Base-by-base conservation (phyloP, 2,329 filamentous ascomycete genomes). In the Phyllosticta ampelicida region DNA sequence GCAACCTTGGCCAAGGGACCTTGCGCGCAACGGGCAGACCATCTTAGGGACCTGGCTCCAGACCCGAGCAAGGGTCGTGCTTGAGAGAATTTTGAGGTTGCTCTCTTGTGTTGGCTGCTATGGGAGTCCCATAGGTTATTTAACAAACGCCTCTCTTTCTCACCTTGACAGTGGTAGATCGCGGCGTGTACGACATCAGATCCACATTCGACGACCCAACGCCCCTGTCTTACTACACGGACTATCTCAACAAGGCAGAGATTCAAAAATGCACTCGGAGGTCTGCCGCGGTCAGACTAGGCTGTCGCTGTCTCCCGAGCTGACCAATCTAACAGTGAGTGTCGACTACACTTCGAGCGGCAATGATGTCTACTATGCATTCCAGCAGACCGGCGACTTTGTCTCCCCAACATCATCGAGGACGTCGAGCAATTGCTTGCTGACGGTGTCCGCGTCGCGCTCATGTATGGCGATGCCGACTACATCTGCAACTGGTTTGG, bases 161-260 rank as follows among this genome's bases (percentile, higher is more conserved):
- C n/a, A n/a, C n/a, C n/a, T n/a, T n/a, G n/a, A n/a, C n/a, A n/a
- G n/a, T n/a, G n/a, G 21, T 56, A 6, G 28, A 48, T n/a, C 56
- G 60, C 21, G 80, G 80, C 58, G 68, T 72, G 3, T 84, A 84
- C 64, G 84, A 86, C 60, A 80, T 87, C 59, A 77, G 83, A 5
- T 79, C 83, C 55, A 74, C 77, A 13, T 70, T 64, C 61, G 55
- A 75, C 29, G 67, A 87, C 65, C 82, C 86, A 0, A 86, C 86
- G 61, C 86, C 87, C 2, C 77, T 83, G 0, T 72, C 71, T 36
- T 82, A 80, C 55, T 86, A 85, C 67, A 63, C 76, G 19, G 78
- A 84, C 48, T 89, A 86, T 68, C 77, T 91, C 56, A 86, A 87
- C 66, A 77, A 79, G 51, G 75, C 77, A 10, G 63, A 68, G 5